A percentile compares a stretch with the other conserved stretches of the same genome.
phyloP scores from a whole-genome alignment of 73 alveolate genomes.

The Strombidium stylifer region DNA sequence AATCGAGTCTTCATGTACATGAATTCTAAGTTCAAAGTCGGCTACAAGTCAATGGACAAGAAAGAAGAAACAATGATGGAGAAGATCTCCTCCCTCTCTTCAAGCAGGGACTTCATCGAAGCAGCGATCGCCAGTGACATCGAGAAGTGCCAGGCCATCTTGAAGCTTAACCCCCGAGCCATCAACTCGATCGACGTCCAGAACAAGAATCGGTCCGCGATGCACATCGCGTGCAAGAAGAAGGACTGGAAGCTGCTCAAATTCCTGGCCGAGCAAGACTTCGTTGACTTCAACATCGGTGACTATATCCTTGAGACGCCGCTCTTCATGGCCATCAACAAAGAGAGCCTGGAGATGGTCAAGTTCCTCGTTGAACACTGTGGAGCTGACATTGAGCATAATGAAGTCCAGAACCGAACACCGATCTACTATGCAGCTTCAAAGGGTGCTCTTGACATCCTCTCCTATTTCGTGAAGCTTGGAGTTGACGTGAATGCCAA shows the following conservation, averaged over 20 bases:
- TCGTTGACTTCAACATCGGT: conserved; percentile 48
- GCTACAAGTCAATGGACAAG: too few relatives aligned
- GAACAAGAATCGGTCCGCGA: background rate
- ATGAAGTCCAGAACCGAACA: conserved; percentile 61
- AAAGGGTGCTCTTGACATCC: conserved; percentile 51
- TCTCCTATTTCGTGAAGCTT: conserved; percentile 39
- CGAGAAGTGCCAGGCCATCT: background rate
- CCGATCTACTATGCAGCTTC: conserved; percentile 82
- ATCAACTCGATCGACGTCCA: background rate
- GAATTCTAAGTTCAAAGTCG: too few relatives aligned
- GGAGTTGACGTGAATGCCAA: conserved; percentile 61
- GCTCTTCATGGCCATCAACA: conserved; percentile 63
- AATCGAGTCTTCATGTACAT: too few relatives aligned
- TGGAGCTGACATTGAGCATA: conserved; percentile 74
- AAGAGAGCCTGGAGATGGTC: conserved; percentile 40
- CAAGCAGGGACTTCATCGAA: background rate
- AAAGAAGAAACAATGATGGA: too few relatives aligned
- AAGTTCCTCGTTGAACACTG: conserved; percentile 50
- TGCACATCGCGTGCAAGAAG: conserved; percentile 58
- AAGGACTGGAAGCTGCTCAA: conserved; percentile 50
- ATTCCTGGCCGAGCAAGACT: conserved; percentile 45
- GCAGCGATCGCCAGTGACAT: background rate
- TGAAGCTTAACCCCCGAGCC: background rate
- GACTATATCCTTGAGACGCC: conserved; percentile 75
- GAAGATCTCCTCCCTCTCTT: too few relatives aligned